phyloP scores from a whole-genome alignment of 2,329 filamentous ascomycete genomes.

The Torrubiellomyces zombiae region DNA sequence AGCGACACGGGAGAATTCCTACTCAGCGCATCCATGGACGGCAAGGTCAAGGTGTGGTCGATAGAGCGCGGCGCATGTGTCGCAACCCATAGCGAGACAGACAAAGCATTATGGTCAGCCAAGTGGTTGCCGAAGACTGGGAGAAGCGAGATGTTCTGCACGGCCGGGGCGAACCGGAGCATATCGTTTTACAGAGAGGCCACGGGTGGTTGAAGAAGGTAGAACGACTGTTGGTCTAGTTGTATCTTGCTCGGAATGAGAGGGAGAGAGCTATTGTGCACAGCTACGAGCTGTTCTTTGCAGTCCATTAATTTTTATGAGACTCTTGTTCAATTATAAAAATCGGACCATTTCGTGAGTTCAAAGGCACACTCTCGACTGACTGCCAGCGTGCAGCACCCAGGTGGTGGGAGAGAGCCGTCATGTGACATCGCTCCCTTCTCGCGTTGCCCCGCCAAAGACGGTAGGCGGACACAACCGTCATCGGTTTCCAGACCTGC shows the following conservation, averaged over 20 bases:
- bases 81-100: conserved; percentile 83
- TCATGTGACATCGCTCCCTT: conserved; percentile 32
- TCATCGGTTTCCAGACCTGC: conserved; percentile 1
- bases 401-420: background rate
- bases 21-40: conserved; percentile 75
- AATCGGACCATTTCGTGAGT: too few species aligned
- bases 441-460: conserved; percentile 41
- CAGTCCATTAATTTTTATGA: too few species aligned
- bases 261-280: too few species aligned
- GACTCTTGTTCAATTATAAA: too few species aligned
- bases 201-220: conserved; percentile 42
- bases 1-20: conserved; percentile 85
- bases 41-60: conserved; percentile 93
- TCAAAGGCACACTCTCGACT: too few species aligned
- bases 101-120: conserved; percentile 68
- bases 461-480: conserved; percentile 4
- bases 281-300: too few species aligned
- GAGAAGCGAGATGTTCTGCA: conserved; percentile 58
- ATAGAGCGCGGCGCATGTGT: conserved; percentile 72
- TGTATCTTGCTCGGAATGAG: too few species aligned
- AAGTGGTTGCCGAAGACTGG: conserved; percentile 64
- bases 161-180: conserved; percentile 58
- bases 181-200: conserved; percentile 76
- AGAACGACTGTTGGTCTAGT: too few species aligned
- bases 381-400: too few species aligned